Conservation (phyloP, 257 asterid genomes). For the Solanum sitiens region DNA sequence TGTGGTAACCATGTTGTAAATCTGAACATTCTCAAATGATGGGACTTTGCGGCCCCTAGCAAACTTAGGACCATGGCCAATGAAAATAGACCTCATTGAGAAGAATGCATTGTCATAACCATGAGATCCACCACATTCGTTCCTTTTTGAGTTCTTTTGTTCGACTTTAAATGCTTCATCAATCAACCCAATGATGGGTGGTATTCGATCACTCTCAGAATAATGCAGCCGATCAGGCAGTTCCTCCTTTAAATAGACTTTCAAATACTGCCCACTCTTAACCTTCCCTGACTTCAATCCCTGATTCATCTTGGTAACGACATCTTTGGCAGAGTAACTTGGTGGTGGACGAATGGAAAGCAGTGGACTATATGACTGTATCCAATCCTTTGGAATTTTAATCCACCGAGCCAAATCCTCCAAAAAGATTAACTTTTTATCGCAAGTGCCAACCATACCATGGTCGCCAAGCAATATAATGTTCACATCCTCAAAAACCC, state of each 20-base stretch:
- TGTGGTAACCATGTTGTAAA: slow-evolving; percentile 55
- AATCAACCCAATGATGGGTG: slow-evolving; percentile 50
- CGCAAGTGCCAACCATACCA: slow-evolving; percentile 77
- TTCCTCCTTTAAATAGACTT: slow-evolving; percentile 59
- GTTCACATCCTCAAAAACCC: slow-evolving; percentile 51
- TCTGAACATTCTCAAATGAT: slow-evolving; percentile 65
- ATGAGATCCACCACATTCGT: slow-evolving; percentile 79
- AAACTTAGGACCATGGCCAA: slow-evolving; percentile 68
- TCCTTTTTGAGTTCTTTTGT: slow-evolving; percentile 22
- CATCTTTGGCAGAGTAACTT: slow-evolving; percentile 16
- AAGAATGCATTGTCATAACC: slow-evolving; percentile 67
- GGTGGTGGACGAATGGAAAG: slow-evolving; percentile 46
- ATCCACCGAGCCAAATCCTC: slow-evolving; percentile 53
- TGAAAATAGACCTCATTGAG: slow-evolving; percentile 68
- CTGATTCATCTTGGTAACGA: slow-evolving; percentile 58
- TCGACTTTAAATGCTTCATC: slow-evolving; percentile 58
- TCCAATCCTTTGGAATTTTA: slow-evolving; percentile 42
- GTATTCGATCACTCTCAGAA: slow-evolving; percentile 38
- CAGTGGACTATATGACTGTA: slow-evolving; percentile 49
- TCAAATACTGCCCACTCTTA: slow-evolving; percentile 43
- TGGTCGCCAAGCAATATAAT: slow-evolving; percentile 62
- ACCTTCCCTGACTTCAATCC: slow-evolving; percentile 52
- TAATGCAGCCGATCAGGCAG: slow-evolving; percentile 59
- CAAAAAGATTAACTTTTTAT: slow-evolving; percentile 41
- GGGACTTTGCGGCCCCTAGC: slow-evolving; percentile 45